Evolutionary conservation across 2,329 filamentous ascomycete species (phyloP).

Genomic region (Annulohypoxylon truncatum): DNA sequence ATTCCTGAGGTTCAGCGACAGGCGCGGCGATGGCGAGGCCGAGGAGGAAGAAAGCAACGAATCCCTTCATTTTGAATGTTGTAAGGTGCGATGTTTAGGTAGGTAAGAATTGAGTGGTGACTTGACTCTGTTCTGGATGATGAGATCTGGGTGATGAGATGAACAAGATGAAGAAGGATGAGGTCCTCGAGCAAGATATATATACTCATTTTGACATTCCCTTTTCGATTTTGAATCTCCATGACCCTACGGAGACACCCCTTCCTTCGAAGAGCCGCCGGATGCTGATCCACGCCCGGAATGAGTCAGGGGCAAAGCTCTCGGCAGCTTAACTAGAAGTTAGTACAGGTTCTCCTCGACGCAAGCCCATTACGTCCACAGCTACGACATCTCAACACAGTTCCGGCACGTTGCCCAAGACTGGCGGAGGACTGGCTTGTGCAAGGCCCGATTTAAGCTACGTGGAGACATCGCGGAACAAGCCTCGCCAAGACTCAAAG

Average conservation of each 20-base stretch:
- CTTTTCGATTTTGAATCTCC: neutral
- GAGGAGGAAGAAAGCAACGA: conserved; percentile 32
- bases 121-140: conserved; percentile 6
- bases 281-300: neutral
- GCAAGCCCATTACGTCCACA: conserved; percentile 5
- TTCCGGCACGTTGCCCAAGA: conserved; percentile 3
- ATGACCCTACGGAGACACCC: conserved; percentile 2
- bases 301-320: conserved; percentile 11
- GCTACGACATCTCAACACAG: conserved; percentile 8
- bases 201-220: conserved; percentile 23
- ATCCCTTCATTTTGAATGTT: conserved; percentile 33
- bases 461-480: conserved; percentile 29
- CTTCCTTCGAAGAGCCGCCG: neutral
- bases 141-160: neutral
- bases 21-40: conserved; percentile 29
- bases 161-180: neutral
- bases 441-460: conserved; percentile 17
- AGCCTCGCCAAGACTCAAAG: conserved; percentile 35
- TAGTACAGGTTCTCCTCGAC: conserved; percentile 2
- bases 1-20: conserved; percentile 15
- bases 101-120: neutral
- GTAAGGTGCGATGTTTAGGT: neutral
- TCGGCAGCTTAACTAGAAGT: conserved; percentile 22
- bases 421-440: neutral
- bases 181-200: conserved; percentile 17